A percentile compares a stretch with the other conserved stretches of the same genome.
Evolutionary conservation across 139 green algal genomes (phyloP).

Genomic region (Dunaliella primolecta): DNA sequence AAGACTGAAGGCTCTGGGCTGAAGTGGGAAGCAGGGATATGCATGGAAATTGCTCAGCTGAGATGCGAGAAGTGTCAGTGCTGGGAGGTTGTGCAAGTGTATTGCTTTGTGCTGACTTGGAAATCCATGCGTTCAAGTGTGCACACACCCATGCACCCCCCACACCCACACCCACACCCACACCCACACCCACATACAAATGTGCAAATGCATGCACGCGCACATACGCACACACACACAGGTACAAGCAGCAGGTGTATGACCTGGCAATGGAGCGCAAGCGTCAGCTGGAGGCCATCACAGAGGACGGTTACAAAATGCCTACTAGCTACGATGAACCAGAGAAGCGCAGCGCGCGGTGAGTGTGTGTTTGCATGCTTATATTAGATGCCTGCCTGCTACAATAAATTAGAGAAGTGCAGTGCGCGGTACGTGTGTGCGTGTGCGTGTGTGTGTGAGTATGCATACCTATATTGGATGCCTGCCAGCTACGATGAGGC

Average conservation of each 20-base stretch:
- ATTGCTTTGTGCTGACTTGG: too few relatives aligned
- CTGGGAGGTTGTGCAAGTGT: too few relatives aligned
- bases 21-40: too few relatives aligned
- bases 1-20: too few relatives aligned
- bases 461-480: too few relatives aligned
- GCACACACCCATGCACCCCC: not conserved
- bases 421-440: not conserved
- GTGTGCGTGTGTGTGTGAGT: not conserved
- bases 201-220: not conserved
- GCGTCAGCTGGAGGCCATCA: conserved; percentile 52
- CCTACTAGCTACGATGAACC: conserved; percentile 75
- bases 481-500: too few relatives aligned
- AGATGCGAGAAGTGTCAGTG: too few relatives aligned
- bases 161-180: not conserved
- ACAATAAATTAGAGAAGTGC: too few relatives aligned
- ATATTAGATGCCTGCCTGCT: too few relatives aligned
- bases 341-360: conserved; percentile 26
- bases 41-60: too few relatives aligned
- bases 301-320: conserved; percentile 84
- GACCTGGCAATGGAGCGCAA: conserved; percentile 66
- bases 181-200: not conserved
- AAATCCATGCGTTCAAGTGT: too few relatives aligned
- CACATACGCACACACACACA: not conserved
- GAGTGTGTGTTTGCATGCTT: not conserved
- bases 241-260: conserved; percentile 71